Evolutionary conservation across 495 filamentous ascomycete species (phyloP).

Genomic region (Podospora pseudoanserina): DNA sequence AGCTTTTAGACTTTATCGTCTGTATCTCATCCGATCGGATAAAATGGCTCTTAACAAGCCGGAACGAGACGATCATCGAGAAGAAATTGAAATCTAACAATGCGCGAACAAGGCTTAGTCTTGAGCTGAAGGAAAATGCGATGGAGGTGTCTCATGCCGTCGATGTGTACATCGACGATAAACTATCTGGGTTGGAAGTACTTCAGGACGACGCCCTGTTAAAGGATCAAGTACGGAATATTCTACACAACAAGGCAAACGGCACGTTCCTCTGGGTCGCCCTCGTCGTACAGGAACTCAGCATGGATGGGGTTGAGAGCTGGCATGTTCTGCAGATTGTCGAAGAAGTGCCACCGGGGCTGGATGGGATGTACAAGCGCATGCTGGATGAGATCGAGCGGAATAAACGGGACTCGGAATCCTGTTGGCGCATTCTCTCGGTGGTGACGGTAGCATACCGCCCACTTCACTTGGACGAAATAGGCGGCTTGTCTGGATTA

Average conservation of each 20-base stretch:
- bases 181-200: conserved; percentile 19
- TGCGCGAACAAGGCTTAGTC: conserved; percentile 23
- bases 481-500: conserved; percentile 16
- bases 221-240: conserved; percentile 1
- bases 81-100: conserved; percentile 23
- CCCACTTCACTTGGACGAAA: conserved; percentile 25
- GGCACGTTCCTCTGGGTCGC: too few species aligned
- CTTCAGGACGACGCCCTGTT: conserved; percentile 15
- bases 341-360: conserved; percentile 19
- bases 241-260: conserved; percentile 11
- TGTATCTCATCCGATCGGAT: conserved; percentile 20
- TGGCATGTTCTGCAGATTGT: conserved; percentile 17
- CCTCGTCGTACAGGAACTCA: conserved; percentile 27
- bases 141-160: conserved; percentile 23
- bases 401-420: conserved; percentile 8
- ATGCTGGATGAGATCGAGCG: conserved; percentile 23
- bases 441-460: conserved; percentile 15
- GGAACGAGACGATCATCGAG: conserved; percentile 28
- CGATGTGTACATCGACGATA: conserved; percentile 35
- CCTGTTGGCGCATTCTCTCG: conserved; percentile 23
- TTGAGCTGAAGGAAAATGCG: conserved; percentile 33
- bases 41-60: conserved; percentile 40
- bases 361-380: conserved; percentile 23
- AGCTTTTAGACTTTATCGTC: conserved; percentile 37
- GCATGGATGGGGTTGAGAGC: not conserved